Evolutionary conservation across 2,329 filamentous ascomycete genomes (phyloP).

Genomic region (Diaporthe australafricana): DNA sequence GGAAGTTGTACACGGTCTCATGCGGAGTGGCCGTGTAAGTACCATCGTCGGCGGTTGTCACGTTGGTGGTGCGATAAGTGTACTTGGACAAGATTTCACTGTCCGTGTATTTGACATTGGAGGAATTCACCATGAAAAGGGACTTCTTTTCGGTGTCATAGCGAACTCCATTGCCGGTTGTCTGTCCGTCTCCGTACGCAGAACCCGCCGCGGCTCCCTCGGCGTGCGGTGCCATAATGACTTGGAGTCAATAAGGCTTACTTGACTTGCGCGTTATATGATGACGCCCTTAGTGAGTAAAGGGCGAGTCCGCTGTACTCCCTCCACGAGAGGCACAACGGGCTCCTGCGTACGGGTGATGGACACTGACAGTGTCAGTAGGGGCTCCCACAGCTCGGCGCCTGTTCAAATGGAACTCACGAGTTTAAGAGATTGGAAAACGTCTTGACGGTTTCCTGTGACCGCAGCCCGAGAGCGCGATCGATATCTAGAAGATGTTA

Average conservation of each 20-base stretch:
- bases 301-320: constrained; percentile 78
- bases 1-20: constrained; percentile 96
- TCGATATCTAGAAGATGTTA: constrained; percentile 48
- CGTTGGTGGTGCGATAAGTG: constrained; percentile 92
- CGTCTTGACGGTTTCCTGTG: constrained; percentile 82
- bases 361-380: constrained; percentile 70
- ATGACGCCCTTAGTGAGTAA: constrained; percentile 62
- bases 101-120: constrained; percentile 92
- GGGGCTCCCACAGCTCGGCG: background rate
- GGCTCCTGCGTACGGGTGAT: constrained; percentile 97
- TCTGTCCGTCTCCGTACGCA: constrained; percentile 70
- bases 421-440: constrained; percentile 99
- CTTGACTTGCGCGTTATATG: constrained; percentile 44
- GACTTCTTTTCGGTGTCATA: constrained; percentile 59
- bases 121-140: constrained; percentile 89
- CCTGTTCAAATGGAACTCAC: constrained; percentile 66
- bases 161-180: constrained; percentile 46
- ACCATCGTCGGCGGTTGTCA: constrained; percentile 76
- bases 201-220: constrained; percentile 63
- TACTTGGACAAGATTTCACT: constrained; percentile 92
- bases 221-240: constrained; percentile 93
- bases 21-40: constrained; percentile 86
- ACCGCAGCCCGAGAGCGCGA: constrained; percentile 71
- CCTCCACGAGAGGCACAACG: constrained; percentile 91
- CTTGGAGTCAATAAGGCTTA: constrained; percentile 41